A percentile compares a stretch with the other conserved stretches of the same genome.
Evolutionary conservation across 176 grass and related monocot genomes (phyloP).

Genomic region (Carex cristatella): DNA sequence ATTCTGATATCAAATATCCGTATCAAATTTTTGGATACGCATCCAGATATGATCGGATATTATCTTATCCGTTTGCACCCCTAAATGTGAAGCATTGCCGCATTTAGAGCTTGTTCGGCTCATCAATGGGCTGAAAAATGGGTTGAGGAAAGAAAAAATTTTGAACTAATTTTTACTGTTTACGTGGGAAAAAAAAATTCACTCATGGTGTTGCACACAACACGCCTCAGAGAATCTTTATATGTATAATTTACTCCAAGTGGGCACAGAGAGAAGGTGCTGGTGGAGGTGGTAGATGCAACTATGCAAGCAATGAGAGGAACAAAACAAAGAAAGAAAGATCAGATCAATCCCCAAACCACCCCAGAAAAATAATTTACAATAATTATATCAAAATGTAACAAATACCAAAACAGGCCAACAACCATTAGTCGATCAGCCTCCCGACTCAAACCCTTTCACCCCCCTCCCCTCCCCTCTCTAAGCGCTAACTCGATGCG

Average conservation of each 20-base stretch:
- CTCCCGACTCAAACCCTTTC: background rate
- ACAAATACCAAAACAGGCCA: background rate
- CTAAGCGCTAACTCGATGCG: background rate
- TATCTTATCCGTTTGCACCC: too few species aligned
- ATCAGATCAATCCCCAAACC: slow-evolving; percentile 1
- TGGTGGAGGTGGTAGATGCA: background rate
- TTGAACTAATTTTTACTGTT: too few species aligned
- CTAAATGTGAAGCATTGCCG: too few species aligned
- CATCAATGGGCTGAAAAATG: too few species aligned
- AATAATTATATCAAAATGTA: background rate
- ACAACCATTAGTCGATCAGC: background rate
- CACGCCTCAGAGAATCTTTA: background rate
- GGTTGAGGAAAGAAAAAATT: too few species aligned
- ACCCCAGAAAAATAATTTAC: background rate
- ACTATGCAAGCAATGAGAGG: slow-evolving; percentile 1
- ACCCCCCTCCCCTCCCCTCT: background rate
- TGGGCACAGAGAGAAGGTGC: background rate
- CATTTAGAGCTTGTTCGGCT: too few species aligned
- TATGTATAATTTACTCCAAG: slow-evolving; percentile 2
- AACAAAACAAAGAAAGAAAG: slow-evolving; percentile 1
- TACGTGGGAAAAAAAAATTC: too few species aligned
- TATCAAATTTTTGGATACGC: too few species aligned
- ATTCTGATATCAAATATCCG: too few species aligned
- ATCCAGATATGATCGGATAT: too few species aligned
- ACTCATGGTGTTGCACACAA: background rate